phyloP scores from a whole-genome alignment of 257 asterid species.

The Apocynum venetum region DNA sequence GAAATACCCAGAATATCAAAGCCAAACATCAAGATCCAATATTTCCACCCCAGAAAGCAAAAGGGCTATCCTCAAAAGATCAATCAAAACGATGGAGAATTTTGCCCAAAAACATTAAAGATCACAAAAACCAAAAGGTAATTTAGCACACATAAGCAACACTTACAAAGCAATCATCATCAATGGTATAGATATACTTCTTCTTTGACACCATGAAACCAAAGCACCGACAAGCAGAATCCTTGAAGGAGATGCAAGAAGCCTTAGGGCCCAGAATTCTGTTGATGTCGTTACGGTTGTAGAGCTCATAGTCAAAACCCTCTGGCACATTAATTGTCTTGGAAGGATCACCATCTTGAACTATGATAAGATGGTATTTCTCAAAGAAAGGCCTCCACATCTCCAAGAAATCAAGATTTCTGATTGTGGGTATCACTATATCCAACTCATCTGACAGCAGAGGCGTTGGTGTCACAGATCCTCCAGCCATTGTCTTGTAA shows the following conservation, averaged over 20 bases:
- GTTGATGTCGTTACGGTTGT: constrained; percentile 71
- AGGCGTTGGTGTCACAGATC: constrained; percentile 32
- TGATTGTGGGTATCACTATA: constrained; percentile 68
- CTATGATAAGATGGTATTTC: constrained; percentile 68
- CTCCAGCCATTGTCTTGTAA: constrained; percentile 39
- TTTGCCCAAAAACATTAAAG: background rate
- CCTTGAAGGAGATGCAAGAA: constrained; percentile 78
- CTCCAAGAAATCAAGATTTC: constrained; percentile 77
- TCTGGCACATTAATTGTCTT: constrained; percentile 53
- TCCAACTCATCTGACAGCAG: constrained; percentile 71
- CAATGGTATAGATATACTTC: constrained; percentile 78
- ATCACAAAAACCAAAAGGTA: too few relatives aligned
- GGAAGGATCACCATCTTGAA: constrained; percentile 81
- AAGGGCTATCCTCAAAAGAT: constrained; percentile 6
- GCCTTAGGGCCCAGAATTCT: constrained; percentile 80
- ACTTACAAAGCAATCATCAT: constrained; percentile 84
- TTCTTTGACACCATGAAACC: constrained; percentile 80
- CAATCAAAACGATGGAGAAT: background rate
- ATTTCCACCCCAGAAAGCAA: constrained; percentile 1
- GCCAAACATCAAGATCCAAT: constrained; percentile 27
- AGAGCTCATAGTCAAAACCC: constrained; percentile 71
- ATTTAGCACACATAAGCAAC: background rate
- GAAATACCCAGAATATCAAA: background rate
- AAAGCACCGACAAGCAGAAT: constrained; percentile 77
- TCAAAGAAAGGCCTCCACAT: constrained; percentile 85